Evolutionary conservation across 768 basidiomycete genomes (phyloP).

Genomic region (Podaxis sp.): DNA sequence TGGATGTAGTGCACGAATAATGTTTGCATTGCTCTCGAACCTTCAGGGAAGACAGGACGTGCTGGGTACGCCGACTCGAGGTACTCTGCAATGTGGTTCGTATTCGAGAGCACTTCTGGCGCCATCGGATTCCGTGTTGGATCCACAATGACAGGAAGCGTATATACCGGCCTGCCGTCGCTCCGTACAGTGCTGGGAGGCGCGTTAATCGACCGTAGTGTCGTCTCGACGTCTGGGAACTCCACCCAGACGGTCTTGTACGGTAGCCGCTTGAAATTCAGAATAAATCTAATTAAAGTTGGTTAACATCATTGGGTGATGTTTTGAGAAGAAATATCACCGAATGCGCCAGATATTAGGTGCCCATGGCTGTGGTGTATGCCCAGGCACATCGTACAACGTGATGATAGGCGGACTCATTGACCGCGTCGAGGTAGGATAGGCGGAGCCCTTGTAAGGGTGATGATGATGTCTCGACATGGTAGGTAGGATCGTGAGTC

Average conservation of each 20-base stretch:
- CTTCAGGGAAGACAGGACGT: constrained; percentile 67
- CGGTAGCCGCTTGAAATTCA: constrained; percentile 73
- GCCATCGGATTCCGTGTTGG: constrained; percentile 38
- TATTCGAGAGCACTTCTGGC: constrained; percentile 54
- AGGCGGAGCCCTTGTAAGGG: not conserved
- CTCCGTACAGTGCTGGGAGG: constrained; percentile 47
- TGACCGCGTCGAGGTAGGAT: not conserved
- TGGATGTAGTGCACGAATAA: constrained; percentile 70
- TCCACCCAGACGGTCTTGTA: constrained; percentile 72
- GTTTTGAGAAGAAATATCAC: constrained; percentile 25
- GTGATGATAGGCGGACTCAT: constrained; percentile 42
- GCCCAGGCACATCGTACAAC: constrained; percentile 64
- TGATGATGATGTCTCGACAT: constrained; percentile 10
- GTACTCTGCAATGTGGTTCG: constrained; percentile 65
- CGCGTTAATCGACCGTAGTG: constrained; percentile 53
- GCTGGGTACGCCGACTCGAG: constrained; percentile 66
- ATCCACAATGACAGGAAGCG: constrained; percentile 67
- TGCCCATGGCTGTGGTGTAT: constrained; percentile 64
- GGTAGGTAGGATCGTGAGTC: too few relatives aligned
- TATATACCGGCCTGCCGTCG: constrained; percentile 61
- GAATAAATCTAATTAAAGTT: constrained; percentile 45
- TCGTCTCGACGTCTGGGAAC: constrained; percentile 62
- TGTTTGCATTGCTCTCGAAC: constrained; percentile 61
- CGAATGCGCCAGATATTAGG: constrained; percentile 74
- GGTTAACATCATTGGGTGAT: constrained; percentile 1